Percentiles rank a stretch among this genome's conserved stretches.
These are phyloP conservation scores for Didymella pinodella DNA, from an alignment of 2,329 filamentous ascomycete genomes.

Conservation along the genomic window DNA sequence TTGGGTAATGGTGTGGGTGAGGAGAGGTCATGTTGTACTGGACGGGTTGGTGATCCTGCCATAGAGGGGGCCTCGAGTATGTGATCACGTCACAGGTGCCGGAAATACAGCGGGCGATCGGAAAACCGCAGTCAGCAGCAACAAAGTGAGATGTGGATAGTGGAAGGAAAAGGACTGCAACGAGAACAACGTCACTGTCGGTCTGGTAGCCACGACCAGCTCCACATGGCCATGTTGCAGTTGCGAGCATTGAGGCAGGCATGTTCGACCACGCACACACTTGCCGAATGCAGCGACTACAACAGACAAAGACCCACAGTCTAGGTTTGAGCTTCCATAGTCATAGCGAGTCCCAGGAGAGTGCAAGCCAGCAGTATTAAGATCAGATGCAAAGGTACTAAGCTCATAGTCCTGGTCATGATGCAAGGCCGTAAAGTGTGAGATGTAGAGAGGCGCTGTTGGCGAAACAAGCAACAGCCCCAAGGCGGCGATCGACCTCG, in stretches of 20 bases:
- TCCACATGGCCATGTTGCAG: background rate
- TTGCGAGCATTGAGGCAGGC: slow-evolving; percentile 4
- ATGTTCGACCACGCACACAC: slow-evolving; percentile 12
- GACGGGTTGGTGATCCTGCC: slow-evolving; percentile 20
- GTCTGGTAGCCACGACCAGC: background rate
- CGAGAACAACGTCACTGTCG: background rate
- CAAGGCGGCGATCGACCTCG: background rate
- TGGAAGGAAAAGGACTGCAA: background rate
- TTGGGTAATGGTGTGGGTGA: slow-evolving; percentile 21
- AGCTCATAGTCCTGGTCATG: background rate
- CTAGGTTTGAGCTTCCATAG: background rate
- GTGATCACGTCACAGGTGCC: slow-evolving; percentile 25
- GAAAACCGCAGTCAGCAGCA: slow-evolving; percentile 14
- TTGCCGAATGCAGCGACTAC: slow-evolving; percentile 20
- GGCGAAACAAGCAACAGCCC: background rate
- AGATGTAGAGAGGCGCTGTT: background rate
- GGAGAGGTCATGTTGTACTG: slow-evolving; percentile 25
- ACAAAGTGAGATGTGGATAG: background rate
- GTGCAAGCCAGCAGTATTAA: background rate
- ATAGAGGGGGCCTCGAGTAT: slow-evolving; percentile 21
- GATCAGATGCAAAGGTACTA: background rate
- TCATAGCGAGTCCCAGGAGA: background rate
- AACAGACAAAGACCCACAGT: slow-evolving; percentile 10
- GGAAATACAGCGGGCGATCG: slow-evolving; percentile 20
- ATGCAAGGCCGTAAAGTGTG: background rate